A percentile compares a stretch with the other conserved stretches of the same genome.
Conservation (phyloP, 345 rosid species). For the Cardamine occulta region DNA sequence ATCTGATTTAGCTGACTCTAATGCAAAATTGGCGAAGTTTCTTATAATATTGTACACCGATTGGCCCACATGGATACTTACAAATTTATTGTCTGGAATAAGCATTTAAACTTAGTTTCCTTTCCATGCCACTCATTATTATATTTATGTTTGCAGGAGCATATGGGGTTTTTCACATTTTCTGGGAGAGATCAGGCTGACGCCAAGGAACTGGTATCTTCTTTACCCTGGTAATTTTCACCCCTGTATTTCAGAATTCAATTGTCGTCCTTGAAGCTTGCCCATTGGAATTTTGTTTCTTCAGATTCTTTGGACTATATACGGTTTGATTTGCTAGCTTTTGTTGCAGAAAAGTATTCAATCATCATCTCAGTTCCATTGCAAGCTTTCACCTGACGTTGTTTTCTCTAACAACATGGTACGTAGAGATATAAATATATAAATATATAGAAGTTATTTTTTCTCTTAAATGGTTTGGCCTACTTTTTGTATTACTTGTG, state of each 20-base stretch:
- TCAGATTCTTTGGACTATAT: background rate
- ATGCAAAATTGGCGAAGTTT: background rate
- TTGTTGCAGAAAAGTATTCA: constrained; percentile 63
- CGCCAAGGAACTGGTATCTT: constrained; percentile 78
- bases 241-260: constrained; percentile 43
- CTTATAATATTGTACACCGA: background rate
- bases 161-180: constrained; percentile 48
- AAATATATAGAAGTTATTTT: background rate
- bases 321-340: constrained; percentile 24
- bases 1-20: constrained; percentile 18
- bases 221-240: constrained; percentile 79
- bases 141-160: constrained; percentile 51
- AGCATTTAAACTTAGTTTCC: constrained; percentile 24
- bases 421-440: constrained; percentile 30
- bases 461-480: background rate
- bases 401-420: constrained; percentile 77
- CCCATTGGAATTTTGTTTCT: constrained; percentile 16
- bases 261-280: constrained; percentile 13
- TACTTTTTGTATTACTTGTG: constrained; percentile 11
- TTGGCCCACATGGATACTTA: constrained; percentile 12
- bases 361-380: constrained; percentile 65
- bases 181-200: constrained; percentile 49
- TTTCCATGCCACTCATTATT: constrained; percentile 20
- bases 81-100: constrained; percentile 15
- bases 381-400: constrained; percentile 68